Base-by-base conservation (phyloP, 495 filamentous ascomycete genomes). In the Penicillium chermesinum region DNA sequence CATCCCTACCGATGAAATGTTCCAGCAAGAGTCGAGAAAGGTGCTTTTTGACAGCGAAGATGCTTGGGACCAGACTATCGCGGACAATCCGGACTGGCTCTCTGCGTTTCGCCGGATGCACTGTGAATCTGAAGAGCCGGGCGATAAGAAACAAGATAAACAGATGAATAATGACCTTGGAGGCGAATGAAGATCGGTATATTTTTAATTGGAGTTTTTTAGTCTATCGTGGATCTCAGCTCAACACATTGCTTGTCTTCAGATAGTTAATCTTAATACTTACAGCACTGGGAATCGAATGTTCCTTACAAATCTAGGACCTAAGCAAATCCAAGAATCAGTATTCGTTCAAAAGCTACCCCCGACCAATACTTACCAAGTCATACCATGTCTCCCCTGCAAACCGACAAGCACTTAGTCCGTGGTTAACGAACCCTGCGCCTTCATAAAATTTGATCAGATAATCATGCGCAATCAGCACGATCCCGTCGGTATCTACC, bases 61-160 rank as follows among this genome's bases (percentile, higher is more conserved):
- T 55, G 65, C 69, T 7, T 86, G 80, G 79, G 79, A 84, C 46
- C 81, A 84, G 49, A 85, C 81, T 0, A 75, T 75, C 9, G 76
- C 81, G 1, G 82, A 86, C 52, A 75, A 84, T 49, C 62, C 62
- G 1, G 61, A 65, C 10, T 82, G 80, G 76, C 63, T 86, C 14
- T 67, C 75, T 40, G 70, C 77, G 33, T 83, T 85, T 65, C 80
- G 81, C 57, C 43, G 20, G 14, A 20, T 46, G 32, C 49, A 52
- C 15, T 52, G 49, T 41, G 49, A 41, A 7, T 25, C 17, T 3
- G 25, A 30, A 10, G 25, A 30, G 25, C 25, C 4, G 10, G 10
- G 25, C 10, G 25, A 30, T 13, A 37, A 37, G 35, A 4, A 37
- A 37, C 14, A 37, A 37, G 35, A n/a, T n/a, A n/a, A n/a, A n/a